These are phyloP conservation scores for Pelargonium cotyledonis DNA, from an alignment of 441 rosid species.

Conservation along the genomic window DNA sequence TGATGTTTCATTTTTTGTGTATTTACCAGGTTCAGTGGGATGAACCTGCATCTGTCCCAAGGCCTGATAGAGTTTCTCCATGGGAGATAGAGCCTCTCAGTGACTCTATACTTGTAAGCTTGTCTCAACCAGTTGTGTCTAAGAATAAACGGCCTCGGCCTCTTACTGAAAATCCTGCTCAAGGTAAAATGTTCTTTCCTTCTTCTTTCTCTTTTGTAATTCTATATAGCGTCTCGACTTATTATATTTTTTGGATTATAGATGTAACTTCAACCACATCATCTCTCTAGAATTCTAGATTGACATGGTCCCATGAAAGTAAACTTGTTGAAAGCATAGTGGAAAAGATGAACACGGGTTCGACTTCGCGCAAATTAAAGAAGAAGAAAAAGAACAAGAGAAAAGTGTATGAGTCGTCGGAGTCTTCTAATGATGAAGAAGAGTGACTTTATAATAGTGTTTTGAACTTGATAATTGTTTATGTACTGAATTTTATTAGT, in stretches of 20 bases:
- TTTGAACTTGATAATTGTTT: no score
- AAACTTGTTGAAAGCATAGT: no score
- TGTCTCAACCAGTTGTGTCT: constrained; percentile 35
- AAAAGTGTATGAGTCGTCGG: no score
- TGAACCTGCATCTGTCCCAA: constrained; percentile 56
- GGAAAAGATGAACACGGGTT: no score
- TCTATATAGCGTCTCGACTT: constrained; percentile 11
- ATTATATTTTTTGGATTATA: constrained; percentile 17
- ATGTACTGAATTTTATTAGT: no score
- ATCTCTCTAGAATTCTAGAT: constrained; percentile 35
- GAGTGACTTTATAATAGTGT: no score
- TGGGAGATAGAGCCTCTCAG: constrained; percentile 84
- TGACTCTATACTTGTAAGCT: constrained; percentile 32
- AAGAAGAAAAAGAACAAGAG: no score
- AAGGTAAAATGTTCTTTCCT: constrained; percentile 25
- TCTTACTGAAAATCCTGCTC: constrained; percentile 30
- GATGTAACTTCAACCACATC: constrained; percentile 34
- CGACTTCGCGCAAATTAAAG: no score
- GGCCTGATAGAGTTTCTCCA: constrained; percentile 87
- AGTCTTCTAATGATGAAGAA: no score
- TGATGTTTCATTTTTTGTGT: constrained; percentile 9
- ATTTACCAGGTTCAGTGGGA: constrained; percentile 79
- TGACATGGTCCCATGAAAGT: constrained; percentile 33
- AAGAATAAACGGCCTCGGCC: constrained; percentile 76
- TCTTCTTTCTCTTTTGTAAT: constrained; percentile 24